A percentile compares a stretch with the other conserved stretches of the same genome.
Conservation (phyloP, 2,329 filamentous ascomycete genomes). For the Tympanopsis confertula region DNA sequence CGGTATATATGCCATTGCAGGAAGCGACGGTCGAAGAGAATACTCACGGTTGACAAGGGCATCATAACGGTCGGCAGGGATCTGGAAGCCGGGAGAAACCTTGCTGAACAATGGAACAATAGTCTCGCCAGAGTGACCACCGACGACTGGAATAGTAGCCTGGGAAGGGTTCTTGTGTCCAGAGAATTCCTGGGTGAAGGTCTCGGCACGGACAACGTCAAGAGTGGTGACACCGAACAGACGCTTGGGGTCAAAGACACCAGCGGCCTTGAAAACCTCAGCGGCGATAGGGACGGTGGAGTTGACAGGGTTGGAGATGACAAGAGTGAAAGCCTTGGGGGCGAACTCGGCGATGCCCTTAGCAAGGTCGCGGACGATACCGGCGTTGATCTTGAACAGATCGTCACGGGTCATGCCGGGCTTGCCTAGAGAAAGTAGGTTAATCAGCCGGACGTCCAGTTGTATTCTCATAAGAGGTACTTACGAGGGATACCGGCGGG, state of each 20-base stretch:
- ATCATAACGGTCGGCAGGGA: constrained; percentile 82
- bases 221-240: constrained; percentile 98
- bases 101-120: constrained; percentile 97
- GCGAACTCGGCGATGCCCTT: constrained; percentile 77
- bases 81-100: constrained; percentile 65
- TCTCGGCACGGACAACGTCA: constrained; percentile 95
- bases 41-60: constrained; percentile 61
- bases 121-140: constrained; percentile 94
- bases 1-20: too few species aligned
- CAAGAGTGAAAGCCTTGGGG: constrained; percentile 86
- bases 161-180: constrained; percentile 75
- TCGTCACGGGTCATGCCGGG: constrained; percentile 99
- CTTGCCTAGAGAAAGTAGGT: constrained; percentile 55
- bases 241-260: constrained; percentile 87
- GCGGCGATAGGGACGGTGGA: constrained; percentile 95
- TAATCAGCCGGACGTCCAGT: constrained; percentile 8
- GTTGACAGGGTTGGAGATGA: constrained; percentile 99
- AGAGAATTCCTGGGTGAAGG: constrained; percentile 77
- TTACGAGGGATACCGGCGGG: constrained; percentile 93
- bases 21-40: not conserved
- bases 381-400: constrained; percentile 98
- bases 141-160: constrained; percentile 80
- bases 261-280: constrained; percentile 87
- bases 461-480: constrained; percentile 18
- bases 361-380: constrained; percentile 89